These are phyloP conservation scores for Bromus sterilis DNA, from an alignment of 176 grass and related monocot genomes.

Conservation along the genomic window DNA sequence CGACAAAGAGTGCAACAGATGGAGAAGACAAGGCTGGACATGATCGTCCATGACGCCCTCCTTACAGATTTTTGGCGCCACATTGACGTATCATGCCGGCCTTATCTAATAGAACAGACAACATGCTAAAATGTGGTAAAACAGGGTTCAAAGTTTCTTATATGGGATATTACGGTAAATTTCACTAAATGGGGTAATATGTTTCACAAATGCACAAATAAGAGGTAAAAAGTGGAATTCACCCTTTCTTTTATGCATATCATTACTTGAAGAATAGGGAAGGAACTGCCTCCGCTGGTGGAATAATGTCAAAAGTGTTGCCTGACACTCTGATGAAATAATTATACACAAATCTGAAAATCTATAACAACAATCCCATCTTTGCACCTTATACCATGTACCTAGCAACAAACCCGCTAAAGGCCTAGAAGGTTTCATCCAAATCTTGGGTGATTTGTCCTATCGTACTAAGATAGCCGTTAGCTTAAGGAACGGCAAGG, in stretches of 20 bases:
- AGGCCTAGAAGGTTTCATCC: not conserved
- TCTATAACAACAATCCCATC: not conserved
- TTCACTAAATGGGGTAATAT: no score
- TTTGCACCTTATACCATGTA: not conserved
- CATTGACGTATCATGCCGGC: no score
- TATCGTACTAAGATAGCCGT: not conserved
- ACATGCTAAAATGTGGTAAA: no score
- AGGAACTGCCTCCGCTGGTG: not conserved
- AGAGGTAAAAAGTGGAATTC: no score
- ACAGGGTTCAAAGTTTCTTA: no score
- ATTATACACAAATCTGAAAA: not conserved
- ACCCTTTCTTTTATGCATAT: not conserved
- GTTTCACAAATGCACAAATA: no score
- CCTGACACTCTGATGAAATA: not conserved
- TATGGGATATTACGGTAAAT: no score
- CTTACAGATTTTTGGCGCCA: no score
- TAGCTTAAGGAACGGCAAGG: not conserved
- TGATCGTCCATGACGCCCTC: no score
- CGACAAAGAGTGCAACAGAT: no score
- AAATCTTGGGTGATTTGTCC: not conserved
- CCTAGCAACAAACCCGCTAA: not conserved
- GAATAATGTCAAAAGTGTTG: not conserved
- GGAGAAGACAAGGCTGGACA: no score
- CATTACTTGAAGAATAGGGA: not conserved
- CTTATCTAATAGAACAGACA: no score